phyloP scores from a whole-genome alignment of 2,329 filamentous ascomycete genomes.

The Colletotrichum viniferum region DNA sequence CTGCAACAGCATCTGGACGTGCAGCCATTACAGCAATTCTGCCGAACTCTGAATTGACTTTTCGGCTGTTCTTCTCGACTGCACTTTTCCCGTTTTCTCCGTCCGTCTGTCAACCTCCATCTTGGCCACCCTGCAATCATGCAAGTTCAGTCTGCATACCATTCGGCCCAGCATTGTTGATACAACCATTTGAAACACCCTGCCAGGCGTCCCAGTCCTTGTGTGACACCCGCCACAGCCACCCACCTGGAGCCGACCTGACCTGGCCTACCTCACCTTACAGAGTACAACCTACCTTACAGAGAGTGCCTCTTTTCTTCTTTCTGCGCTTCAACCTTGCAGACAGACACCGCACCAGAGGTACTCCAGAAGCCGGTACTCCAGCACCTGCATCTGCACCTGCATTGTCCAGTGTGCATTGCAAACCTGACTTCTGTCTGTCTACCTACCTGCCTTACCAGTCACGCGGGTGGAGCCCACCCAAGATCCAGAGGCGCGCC shows the following conservation, averaged over 20 bases:
- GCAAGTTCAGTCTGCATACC: slow-evolving; percentile 22
- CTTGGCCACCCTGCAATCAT: slow-evolving; percentile 22
- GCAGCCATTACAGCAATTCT: not conserved
- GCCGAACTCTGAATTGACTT: slow-evolving; percentile 1
- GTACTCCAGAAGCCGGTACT: not conserved
- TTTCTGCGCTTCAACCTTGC: not conserved
- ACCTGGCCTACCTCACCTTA: not conserved
- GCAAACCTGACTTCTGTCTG: not conserved
- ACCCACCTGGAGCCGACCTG: slow-evolving; percentile 9
- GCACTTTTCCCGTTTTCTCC: not conserved
- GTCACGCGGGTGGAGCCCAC: slow-evolving; percentile 16
- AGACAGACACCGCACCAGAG: not conserved
- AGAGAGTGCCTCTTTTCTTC: not conserved
- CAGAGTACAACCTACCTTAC: not conserved
- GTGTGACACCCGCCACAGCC: slow-evolving; percentile 20
- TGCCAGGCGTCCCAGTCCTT: slow-evolving; percentile 21
- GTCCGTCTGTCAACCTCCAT: not conserved
- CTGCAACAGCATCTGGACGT: not conserved
- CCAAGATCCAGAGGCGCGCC: not conserved
- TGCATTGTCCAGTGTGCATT: not conserved
- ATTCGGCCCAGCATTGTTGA: slow-evolving; percentile 29
- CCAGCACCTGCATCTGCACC: not conserved
- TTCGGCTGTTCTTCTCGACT: not conserved
- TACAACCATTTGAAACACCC: slow-evolving; percentile 29
- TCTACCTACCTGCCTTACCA: not conserved